Base-by-base conservation (phyloP, 2,329 filamentous ascomycete genomes). In the Diaporthe amygdali region DNA sequence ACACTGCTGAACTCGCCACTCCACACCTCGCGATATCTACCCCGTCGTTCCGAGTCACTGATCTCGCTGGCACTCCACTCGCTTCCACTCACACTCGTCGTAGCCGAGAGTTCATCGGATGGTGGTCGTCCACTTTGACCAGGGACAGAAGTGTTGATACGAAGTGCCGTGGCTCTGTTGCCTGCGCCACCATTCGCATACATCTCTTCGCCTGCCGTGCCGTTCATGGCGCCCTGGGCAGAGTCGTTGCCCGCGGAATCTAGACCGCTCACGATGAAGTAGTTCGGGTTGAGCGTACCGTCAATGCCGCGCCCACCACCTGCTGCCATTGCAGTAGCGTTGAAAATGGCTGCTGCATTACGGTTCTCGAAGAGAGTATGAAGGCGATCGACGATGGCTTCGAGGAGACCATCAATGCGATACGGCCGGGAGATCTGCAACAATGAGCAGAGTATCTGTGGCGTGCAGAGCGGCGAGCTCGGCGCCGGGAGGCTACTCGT, bases 311-410 rank as follows among this genome's bases (percentile, higher is more conserved):
- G 90, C 0, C 96, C 96, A 32, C 96, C 95, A 14, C 96, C 96
- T 1, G 96, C 96, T 0, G 95, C 96, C 96, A 98, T 98, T 67
- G 96, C 96, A 0, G 96, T 96, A 0, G 96, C 96, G 75, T 99
- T 99, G 86, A 99, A 99, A 0, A 99, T 95, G 7, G 96, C 96
- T 0, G 96, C 96, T 0, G 96, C 96, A 76, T 98, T 99, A 56
- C 96, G 90, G 59, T 94, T 96, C 80, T 99, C 96, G 5, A 99
- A 89, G 0, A 97, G 89, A 37, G 93, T 89, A 78, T 99, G 96
- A 0, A 99, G 87, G 9, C 96, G 90, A 81, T 98, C 95, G 12
- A 98, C 94, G 2, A 97, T 94, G 0, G 94, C 94, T 83, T 99
- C 96, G 1, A 98, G 86, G 2, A 99, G 88, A 0, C 96, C 96